These are phyloP conservation scores for Saccharomyces hybrid DNA, from an alignment of 1,139 yeast genomes.

Conservation along the genomic window DNA sequence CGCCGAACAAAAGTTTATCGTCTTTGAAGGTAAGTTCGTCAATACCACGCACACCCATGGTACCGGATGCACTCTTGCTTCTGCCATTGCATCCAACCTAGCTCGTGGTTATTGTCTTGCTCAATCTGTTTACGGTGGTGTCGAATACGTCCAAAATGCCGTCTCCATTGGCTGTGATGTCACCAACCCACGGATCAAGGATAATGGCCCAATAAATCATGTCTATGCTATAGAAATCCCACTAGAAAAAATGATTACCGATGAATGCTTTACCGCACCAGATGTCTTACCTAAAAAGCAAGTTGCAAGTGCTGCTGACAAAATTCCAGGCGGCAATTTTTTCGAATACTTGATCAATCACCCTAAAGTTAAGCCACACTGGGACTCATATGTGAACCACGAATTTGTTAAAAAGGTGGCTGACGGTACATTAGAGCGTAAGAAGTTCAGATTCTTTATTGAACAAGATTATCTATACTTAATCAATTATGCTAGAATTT, in stretches of 20 bases:
- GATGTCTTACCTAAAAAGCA: constrained; percentile 20
- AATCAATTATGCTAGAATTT: constrained; percentile 60
- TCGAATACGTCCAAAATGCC: constrained; percentile 61
- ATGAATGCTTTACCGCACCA: constrained; percentile 25
- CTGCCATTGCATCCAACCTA: constrained; percentile 70
- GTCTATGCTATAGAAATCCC: constrained; percentile 34
- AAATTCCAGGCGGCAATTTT: constrained; percentile 33
- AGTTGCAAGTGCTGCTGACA: constrained; percentile 14
- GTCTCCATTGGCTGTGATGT: constrained; percentile 48
- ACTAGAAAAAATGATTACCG: constrained; percentile 30
- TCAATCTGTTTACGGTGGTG: constrained; percentile 47
- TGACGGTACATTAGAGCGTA: constrained; percentile 41
- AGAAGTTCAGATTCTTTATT: constrained; percentile 49
- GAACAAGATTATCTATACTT: constrained; percentile 69
- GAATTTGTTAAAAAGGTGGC: constrained; percentile 52
- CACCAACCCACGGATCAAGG: constrained; percentile 33
- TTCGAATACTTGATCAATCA: constrained; percentile 49
- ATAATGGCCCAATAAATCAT: constrained; percentile 69
- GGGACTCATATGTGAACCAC: constrained; percentile 57
- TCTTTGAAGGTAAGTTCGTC: constrained; percentile 45
- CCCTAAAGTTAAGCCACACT: constrained; percentile 45
- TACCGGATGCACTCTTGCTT: constrained; percentile 83
- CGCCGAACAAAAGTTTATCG: constrained; percentile 32
- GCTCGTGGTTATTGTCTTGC: constrained; percentile 45
- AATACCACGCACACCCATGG: constrained; percentile 66